These are phyloP conservation scores for Coniosporium apollinis DNA, from an alignment of 495 filamentous ascomycete species.

Conservation along the genomic window DNA sequence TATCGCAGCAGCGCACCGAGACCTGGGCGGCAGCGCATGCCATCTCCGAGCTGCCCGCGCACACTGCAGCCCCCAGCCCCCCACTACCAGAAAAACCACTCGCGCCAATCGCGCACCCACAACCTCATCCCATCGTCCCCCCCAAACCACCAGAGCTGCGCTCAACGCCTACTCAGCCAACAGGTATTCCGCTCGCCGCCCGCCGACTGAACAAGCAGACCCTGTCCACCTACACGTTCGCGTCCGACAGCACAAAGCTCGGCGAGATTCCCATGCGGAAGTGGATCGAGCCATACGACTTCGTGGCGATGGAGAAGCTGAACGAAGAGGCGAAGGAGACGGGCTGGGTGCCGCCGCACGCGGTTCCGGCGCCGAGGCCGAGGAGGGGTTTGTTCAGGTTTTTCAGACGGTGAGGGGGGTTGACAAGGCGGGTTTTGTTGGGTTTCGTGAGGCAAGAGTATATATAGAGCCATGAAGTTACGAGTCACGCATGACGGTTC, in stretches of 20 bases:
- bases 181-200: too few species aligned
- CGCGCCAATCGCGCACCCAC: neutral
- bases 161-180: too few species aligned
- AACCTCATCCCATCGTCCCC: neutral
- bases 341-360: conserved; percentile 7
- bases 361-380: conserved; percentile 2
- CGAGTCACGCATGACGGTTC: too few species aligned
- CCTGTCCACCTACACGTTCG: conserved; percentile 22
- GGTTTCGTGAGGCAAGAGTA: too few species aligned
- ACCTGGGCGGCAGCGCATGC: too few species aligned
- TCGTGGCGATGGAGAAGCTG: conserved; percentile 16
- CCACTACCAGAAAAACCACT: neutral
- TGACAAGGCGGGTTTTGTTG: too few species aligned
- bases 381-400: conserved; percentile 14
- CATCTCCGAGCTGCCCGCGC: too few species aligned
- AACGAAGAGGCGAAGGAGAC: conserved; percentile 17
- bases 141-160: neutral
- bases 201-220: too few species aligned
- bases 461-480: too few species aligned
- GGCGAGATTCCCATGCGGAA: conserved; percentile 26
- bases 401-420: conserved; percentile 6
- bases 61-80: neutral
- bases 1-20: too few species aligned
- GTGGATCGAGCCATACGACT: conserved; percentile 21
- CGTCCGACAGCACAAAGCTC: conserved; percentile 24